Conservation (phyloP, 73 alveolate genomes). For the Halteria grandinella region DNA sequence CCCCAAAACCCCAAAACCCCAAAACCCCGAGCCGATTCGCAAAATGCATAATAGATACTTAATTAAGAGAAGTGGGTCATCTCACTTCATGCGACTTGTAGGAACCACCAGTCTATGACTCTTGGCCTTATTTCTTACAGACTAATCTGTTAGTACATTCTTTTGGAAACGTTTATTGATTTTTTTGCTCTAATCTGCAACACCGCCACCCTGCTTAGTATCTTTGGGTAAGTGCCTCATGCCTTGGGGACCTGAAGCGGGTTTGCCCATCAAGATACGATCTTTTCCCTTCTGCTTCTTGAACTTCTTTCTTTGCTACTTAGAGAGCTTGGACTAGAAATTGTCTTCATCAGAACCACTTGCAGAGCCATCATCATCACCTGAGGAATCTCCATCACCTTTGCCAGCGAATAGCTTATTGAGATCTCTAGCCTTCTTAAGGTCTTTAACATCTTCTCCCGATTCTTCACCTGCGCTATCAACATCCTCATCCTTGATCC, state of each 20-base stretch:
- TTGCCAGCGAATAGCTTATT: conserved; percentile 26
- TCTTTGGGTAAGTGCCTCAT: too few relatives aligned
- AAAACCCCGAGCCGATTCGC: not conserved
- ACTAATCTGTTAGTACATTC: conserved; percentile 18
- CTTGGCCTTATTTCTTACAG: conserved; percentile 20
- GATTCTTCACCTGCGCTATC: conserved; percentile 65
- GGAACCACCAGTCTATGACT: conserved; percentile 45
- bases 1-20: conserved; percentile 11
- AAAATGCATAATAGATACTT: not conserved
- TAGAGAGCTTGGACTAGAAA: not conserved
- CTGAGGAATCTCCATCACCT: conserved; percentile 2
- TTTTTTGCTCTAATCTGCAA: conserved; percentile 15
- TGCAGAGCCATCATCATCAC: not conserved
- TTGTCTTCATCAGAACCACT: conserved; percentile 7
- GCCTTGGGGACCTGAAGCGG: conserved; percentile 1
- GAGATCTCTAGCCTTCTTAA: not conserved
- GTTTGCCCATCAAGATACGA: conserved; percentile 16
- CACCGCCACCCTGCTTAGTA: too few relatives aligned
- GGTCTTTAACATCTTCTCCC: conserved; percentile 68
- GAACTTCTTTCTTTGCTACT: conserved; percentile 22
- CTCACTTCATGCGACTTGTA: conserved; percentile 19
- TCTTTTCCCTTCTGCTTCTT: conserved; percentile 32
- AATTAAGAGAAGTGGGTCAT: not conserved
- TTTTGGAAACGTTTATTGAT: conserved; percentile 16
- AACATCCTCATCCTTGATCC: conserved; percentile 69